Base-by-base conservation (phyloP, 257 asterid genomes). In the Scutellaria barbata region DNA sequence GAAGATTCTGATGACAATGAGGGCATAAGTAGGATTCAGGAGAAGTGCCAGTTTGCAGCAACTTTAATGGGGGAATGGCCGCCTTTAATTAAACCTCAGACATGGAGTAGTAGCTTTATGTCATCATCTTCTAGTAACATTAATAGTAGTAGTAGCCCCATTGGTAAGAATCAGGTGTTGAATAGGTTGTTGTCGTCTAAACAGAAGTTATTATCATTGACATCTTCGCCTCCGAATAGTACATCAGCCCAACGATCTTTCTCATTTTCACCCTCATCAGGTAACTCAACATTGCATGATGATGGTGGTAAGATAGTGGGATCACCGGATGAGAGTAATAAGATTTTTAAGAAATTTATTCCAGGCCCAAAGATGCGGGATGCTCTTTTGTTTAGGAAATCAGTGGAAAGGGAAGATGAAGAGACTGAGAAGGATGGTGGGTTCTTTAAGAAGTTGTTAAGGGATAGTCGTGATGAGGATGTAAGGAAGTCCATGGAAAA, bases 31-130 rank as follows among this genome's bases (percentile, higher is more conserved):
- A 85, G 96, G 85, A 86, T 92, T 82, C 96, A 92, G 82, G 98
- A 92, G 82, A 92, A 89, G 80, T 92, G 98, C 80, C 98, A 87
- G 87, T 85, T 89, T 77, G 98, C 98, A 0, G 95, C 95, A 65
- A 92, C 98, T 74, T 82, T 92, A 76, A 89, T 84, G 96, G 98
- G 98, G 10, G 96, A 92, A 80, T 92, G 98, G 98, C 86, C 85
- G 13, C 88, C 93, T 39, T 80, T 92, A 80, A 87, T 89, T 76
- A 85, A 82, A 72, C 92, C 88, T 16, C 96, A 80, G 77, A 78
- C 77, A 5, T 80, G 66, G 68, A 57, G 66, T 71, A 70, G 68
- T 69, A 47, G 82, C 64, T 84, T 84, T 71, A 73, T 81, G 79
- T 74, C 83, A 12, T 70, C 77, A 17, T 62, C 82, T 25, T 61